Conservation (phyloP, 768 basidiomycete genomes). For the Russula sp. region DNA sequence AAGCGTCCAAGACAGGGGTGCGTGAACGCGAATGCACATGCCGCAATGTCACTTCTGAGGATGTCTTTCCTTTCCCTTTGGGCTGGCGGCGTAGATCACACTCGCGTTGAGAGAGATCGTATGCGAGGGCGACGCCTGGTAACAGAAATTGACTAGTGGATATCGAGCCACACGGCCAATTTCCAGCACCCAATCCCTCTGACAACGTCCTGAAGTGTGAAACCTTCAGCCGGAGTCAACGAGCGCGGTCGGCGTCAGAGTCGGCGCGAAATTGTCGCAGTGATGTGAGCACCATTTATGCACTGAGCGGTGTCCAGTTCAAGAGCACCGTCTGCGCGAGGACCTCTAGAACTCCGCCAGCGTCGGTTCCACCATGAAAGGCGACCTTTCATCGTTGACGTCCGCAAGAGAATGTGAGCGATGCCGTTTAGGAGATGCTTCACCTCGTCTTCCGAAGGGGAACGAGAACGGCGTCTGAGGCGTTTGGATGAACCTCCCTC, state of each 20-base stretch:
- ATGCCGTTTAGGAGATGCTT: slow-evolving; percentile 8
- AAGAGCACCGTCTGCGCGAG: neutral
- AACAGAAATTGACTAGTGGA: slow-evolving; percentile 20
- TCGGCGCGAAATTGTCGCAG: neutral
- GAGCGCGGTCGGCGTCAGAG: slow-evolving; percentile 23
- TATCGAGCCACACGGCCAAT: slow-evolving; percentile 7
- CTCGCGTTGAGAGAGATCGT: slow-evolving; percentile 30
- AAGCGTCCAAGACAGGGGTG: neutral
- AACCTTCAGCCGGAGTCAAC: slow-evolving; percentile 23
- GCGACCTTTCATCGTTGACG: neutral
- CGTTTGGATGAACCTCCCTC: slow-evolving; percentile 25
- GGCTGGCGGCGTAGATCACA: slow-evolving; percentile 32
- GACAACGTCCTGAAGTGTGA: slow-evolving; percentile 25
- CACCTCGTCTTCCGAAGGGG: slow-evolving; percentile 22
- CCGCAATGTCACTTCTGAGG: neutral
- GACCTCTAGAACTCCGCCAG: slow-evolving; percentile 5
- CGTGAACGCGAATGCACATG: neutral
- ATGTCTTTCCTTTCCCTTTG: slow-evolving; percentile 27
- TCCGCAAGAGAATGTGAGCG: slow-evolving; percentile 11
- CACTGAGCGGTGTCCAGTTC: neutral
- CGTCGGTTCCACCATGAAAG: slow-evolving; percentile 6
- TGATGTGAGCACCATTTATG: slow-evolving; percentile 5
- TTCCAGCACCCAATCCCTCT: slow-evolving; percentile 3
- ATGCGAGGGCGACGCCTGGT: slow-evolving; percentile 21
- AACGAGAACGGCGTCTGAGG: slow-evolving; percentile 26